Percentiles rank a stretch among this genome's conserved stretches.
Evolutionary conservation across 1,284 basidiomycete genomes (phyloP).

Genomic region (Cryptococcus amylolentus): DNA sequence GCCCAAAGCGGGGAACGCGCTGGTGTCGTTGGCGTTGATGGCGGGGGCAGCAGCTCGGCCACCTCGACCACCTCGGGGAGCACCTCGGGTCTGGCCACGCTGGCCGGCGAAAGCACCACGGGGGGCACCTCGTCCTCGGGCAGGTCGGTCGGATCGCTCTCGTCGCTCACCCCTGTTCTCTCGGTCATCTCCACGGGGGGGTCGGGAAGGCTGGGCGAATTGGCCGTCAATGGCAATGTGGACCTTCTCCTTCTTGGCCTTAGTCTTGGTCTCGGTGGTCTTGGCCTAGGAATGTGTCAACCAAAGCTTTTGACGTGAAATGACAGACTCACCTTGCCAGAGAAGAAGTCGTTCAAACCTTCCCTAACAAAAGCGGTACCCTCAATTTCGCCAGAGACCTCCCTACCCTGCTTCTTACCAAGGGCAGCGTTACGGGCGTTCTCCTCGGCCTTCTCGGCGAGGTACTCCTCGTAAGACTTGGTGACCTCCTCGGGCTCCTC

Average conservation of each 20-base stretch:
- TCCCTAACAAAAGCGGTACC: slow-evolving; percentile 43
- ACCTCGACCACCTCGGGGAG: slow-evolving; percentile 35
- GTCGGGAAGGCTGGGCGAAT: slow-evolving; percentile 44
- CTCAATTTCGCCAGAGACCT: slow-evolving; percentile 28
- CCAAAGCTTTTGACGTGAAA: background rate
- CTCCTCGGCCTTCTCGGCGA: slow-evolving; percentile 46
- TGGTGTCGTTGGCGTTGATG: slow-evolving; percentile 70
- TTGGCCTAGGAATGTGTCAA: slow-evolving; percentile 63
- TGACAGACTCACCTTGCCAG: slow-evolving; percentile 42
- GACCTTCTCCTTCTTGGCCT: slow-evolving; percentile 61
- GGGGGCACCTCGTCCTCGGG: slow-evolving; percentile 25
- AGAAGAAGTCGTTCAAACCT: slow-evolving; percentile 48
- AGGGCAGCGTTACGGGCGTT: slow-evolving; percentile 37
- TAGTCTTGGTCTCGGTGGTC: slow-evolving; percentile 74
- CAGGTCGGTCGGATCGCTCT: slow-evolving; percentile 25
- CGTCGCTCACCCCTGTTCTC: slow-evolving; percentile 11
- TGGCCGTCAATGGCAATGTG: slow-evolving; percentile 49
- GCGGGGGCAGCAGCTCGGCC: slow-evolving; percentile 29
- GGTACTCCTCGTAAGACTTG: slow-evolving; percentile 52
- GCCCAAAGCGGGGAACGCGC: slow-evolving; percentile 74
- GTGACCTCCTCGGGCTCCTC: slow-evolving; percentile 93
- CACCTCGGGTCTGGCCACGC: slow-evolving; percentile 53
- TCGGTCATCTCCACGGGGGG: slow-evolving; percentile 24
- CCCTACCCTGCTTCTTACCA: slow-evolving; percentile 35
- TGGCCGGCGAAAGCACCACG: slow-evolving; percentile 31